Evolutionary conservation across 2,329 filamentous ascomycete species (phyloP), one percentile per base, ranked within the genome.

Genomic region (Penicillium thymicola): DNA sequence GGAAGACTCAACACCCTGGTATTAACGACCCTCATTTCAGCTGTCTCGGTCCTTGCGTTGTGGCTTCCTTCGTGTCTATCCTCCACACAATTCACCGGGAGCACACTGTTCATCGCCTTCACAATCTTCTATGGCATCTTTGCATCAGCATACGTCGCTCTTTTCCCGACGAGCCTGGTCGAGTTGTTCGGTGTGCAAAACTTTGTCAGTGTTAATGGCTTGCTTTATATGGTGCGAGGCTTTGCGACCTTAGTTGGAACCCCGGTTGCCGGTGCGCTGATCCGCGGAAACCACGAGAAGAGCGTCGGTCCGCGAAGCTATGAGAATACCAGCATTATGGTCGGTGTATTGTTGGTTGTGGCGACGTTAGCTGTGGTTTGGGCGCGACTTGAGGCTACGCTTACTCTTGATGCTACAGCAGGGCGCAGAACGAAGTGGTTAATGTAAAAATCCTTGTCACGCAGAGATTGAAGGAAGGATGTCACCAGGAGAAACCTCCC

Each of bases 1-100:
- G 75, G 75, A 11, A 57, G 75, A 30, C 63, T 76, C 16, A 77
- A 78, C 55, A 71, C 72, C 1, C 58, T 77, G 2, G 66, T 77
- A 4, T 45, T 75, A 28, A 67, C 62, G 11, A 71, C 63, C 0
- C 51, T 70, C 4, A 57, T 70, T 21, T 67, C 69, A 5, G 61
- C 70, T 0, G 59, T 72, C 21, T 61, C 70, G 4, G 64, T 71
- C 0, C 56, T 67, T 1, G 66, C 60, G 2, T 52, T 69, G 23
- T 69, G 67, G 67, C 58, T 69, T 3, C 67, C 65, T 0, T 63
- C 65, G 1, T 53, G 63, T 13, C 16, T 67, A 11, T 56, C 60
- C 5, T 42, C 54, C 3, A 45, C 44, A 0, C 55, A 52, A 13
- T 55, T 57, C 4, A 60, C 44, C n/a, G 62, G 59, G 0, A 64